phyloP scores from a whole-genome alignment of 1,284 basidiomycete species.

The Microbotryum lychnidis-dioicae region DNA sequence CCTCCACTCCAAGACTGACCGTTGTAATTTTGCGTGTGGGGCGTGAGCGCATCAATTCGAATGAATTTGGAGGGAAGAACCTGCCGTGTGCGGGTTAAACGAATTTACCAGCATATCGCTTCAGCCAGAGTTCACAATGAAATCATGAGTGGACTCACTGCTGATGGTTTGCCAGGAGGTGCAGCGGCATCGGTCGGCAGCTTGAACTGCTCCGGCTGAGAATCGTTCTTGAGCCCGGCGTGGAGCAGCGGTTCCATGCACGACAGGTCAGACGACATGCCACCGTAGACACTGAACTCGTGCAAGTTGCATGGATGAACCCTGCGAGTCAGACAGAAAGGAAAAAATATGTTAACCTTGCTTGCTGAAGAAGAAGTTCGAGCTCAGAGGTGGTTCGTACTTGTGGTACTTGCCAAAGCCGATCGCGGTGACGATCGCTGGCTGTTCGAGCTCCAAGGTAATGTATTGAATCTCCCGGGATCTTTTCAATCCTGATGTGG shows the following conservation, averaged over 20 bases:
- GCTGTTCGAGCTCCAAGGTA: constrained; percentile 36
- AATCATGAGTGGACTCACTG: neutral
- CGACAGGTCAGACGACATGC: constrained; percentile 28
- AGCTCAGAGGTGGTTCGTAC: constrained; percentile 13
- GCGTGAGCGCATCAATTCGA: constrained; percentile 38
- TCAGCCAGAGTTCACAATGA: too few relatives aligned
- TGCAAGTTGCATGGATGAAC: constrained; percentile 40
- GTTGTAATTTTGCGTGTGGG: constrained; percentile 39
- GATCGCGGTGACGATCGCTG: constrained; percentile 34
- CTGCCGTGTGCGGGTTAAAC: neutral
- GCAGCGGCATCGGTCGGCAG: constrained; percentile 12
- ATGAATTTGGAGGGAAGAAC: constrained; percentile 34
- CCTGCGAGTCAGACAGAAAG: neutral
- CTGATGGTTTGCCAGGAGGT: neutral
- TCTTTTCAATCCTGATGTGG: constrained; percentile 2
- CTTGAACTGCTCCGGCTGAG: constrained; percentile 33
- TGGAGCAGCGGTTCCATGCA: constrained; percentile 35
- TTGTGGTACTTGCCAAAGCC: constrained; percentile 41
- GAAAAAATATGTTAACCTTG: neutral
- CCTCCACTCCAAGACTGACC: neutral
- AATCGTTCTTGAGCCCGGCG: constrained; percentile 38
- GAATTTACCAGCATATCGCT: neutral
- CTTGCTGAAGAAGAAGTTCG: neutral
- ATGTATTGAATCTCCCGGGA: constrained; percentile 37
- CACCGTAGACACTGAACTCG: constrained; percentile 39